A percentile compares a stretch with the other conserved stretches of the same genome.
phyloP scores from a whole-genome alignment of 2,329 filamentous ascomycete species.

The Colletotrichum sidae region DNA sequence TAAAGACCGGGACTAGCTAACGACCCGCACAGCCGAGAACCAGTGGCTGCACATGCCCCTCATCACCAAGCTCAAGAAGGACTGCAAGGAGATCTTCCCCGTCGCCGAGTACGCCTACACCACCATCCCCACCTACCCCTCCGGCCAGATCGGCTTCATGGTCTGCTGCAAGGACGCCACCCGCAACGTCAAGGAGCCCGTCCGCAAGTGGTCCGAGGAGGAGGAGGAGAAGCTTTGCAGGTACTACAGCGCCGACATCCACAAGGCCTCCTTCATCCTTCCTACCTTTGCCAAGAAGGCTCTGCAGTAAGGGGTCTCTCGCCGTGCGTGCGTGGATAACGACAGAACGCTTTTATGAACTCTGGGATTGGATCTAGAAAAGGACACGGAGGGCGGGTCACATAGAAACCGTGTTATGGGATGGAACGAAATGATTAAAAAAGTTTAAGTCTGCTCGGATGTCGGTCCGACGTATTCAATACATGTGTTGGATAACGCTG shows the following conservation, averaged over 20 bases:
- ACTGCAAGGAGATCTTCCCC: slow-evolving; percentile 97
- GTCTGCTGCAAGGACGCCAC: slow-evolving; percentile 95
- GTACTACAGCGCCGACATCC: slow-evolving; percentile 98
- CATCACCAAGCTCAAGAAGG: slow-evolving; percentile 95
- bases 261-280: slow-evolving; percentile 92
- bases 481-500: slow-evolving; percentile 17
- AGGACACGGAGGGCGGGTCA: neutral
- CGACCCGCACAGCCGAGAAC: slow-evolving; percentile 84
- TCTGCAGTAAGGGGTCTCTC: slow-evolving; percentile 58
- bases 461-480: slow-evolving; percentile 28
- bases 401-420: neutral
- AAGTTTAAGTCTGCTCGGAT: slow-evolving; percentile 22
- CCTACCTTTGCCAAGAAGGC: slow-evolving; percentile 92
- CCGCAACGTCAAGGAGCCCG: slow-evolving; percentile 85
- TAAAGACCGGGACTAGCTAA: slow-evolving; percentile 32
- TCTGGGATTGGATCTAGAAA: neutral
- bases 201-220: slow-evolving; percentile 83
- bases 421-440: slow-evolving; percentile 6
- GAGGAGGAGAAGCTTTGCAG: slow-evolving; percentile 93
- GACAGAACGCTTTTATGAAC: slow-evolving; percentile 8
- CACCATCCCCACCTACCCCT: slow-evolving; percentile 98
- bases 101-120: slow-evolving; percentile 99
- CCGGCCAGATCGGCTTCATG: slow-evolving; percentile 99
- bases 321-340: neutral
- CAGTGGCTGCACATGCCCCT: slow-evolving; percentile 97